Evolutionary conservation across 371 early-diverging fungal species (phyloP).

Genomic region (Rhizopus sp.): DNA sequence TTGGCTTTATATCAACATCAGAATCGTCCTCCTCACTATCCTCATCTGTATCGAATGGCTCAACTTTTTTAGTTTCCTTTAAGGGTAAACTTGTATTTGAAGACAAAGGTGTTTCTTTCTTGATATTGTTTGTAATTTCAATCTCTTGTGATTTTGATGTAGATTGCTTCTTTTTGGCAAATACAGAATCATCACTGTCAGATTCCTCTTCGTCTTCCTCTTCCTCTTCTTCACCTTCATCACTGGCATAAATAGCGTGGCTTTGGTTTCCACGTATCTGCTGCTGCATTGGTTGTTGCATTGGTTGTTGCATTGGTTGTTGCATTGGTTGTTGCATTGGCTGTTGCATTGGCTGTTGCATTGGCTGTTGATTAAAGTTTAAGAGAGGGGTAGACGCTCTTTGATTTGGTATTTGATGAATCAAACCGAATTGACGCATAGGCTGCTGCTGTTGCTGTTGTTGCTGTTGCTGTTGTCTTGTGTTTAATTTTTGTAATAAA

Average conservation of each 20-base stretch:
- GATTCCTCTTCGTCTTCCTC: constrained; percentile 29
- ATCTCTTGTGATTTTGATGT: constrained; percentile 10
- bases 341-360: constrained; percentile 7
- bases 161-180: constrained; percentile 1
- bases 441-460: constrained; percentile 11
- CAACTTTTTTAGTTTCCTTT: background rate
- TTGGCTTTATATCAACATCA: background rate
- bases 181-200: constrained; percentile 34
- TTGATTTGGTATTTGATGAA: constrained; percentile 26
- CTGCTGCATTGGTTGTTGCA: background rate
- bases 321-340: constrained; percentile 3
- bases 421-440: constrained; percentile 14
- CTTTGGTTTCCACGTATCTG: constrained; percentile 4
- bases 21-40: constrained; percentile 13
- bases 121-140: constrained; percentile 1
- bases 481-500: constrained; percentile 24
- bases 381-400: background rate
- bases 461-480: constrained; percentile 5
- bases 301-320: constrained; percentile 4
- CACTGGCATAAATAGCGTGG: constrained; percentile 41
- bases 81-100: background rate
- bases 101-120: background rate
- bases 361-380: background rate
- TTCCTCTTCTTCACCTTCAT: constrained; percentile 38
- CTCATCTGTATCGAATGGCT: constrained; percentile 10